Evolutionary conservation across 352 stramenopile genomes (phyloP).

Genomic region (Phytophthora sp.): DNA sequence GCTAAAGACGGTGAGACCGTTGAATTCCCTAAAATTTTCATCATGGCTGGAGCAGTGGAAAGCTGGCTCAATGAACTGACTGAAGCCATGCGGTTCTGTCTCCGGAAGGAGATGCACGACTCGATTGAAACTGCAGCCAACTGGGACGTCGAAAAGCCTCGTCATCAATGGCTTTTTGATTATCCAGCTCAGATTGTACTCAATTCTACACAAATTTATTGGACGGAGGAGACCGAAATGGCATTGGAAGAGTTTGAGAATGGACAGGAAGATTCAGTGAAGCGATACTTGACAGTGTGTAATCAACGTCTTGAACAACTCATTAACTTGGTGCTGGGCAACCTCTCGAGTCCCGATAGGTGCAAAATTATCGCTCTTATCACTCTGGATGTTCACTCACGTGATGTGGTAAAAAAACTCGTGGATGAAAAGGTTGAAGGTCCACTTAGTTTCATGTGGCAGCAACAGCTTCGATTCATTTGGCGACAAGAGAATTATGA

Average conservation of each 20-base stretch:
- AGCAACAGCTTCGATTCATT: conserved; percentile 89
- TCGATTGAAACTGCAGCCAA: conserved; percentile 87
- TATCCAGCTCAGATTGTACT: conserved; percentile 93
- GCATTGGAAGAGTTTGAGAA: conserved; percentile 90
- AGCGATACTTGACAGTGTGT: conserved; percentile 79
- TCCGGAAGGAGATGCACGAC: conserved; percentile 89
- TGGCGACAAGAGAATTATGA: conserved; percentile 94
- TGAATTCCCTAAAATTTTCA: conserved; percentile 71
- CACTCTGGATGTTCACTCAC: conserved; percentile 95
- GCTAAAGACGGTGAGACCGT: conserved; percentile 81
- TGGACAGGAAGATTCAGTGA: conserved; percentile 87
- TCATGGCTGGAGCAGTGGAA: conserved; percentile 87
- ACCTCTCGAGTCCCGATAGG: conserved; percentile 88
- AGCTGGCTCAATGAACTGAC: conserved; percentile 90
- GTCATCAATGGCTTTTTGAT: conserved; percentile 98
- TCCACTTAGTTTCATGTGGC: conserved; percentile 87
- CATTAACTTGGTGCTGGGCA: conserved; percentile 92
- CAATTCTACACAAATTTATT: conserved; percentile 93
- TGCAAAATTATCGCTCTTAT: conserved; percentile 97
- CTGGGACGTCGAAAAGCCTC: conserved; percentile 96
- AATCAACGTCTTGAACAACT: conserved; percentile 91
- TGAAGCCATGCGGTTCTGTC: conserved; percentile 83
- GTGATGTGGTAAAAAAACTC: conserved; percentile 92
- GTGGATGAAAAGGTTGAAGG: conserved; percentile 91
- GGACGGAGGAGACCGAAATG: conserved; percentile 97